Conservation (phyloP, 345 rosid species). For the Turnera subulata region DNA sequence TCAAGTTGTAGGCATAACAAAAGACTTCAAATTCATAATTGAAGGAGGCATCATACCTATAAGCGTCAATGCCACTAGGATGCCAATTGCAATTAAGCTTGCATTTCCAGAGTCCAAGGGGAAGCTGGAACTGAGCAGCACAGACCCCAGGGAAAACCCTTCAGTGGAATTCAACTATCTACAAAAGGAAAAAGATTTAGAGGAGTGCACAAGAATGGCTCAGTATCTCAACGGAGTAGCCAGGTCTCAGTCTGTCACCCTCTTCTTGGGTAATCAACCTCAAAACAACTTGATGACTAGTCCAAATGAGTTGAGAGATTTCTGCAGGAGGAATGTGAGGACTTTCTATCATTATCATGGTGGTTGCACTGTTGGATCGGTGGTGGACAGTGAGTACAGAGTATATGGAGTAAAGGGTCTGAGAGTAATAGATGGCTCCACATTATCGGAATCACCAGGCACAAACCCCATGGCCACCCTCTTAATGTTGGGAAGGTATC, state of each 20-base stretch:
- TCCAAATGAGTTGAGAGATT: slow-evolving; percentile 30
- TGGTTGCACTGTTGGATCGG: slow-evolving; percentile 56
- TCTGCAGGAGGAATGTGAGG: slow-evolving; percentile 60
- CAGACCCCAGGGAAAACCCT: slow-evolving; percentile 62
- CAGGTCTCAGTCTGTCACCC: slow-evolving; percentile 44
- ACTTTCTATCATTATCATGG: slow-evolving; percentile 71
- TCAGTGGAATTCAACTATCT: slow-evolving; percentile 64
- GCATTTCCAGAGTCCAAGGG: slow-evolving; percentile 71
- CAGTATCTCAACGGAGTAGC: slow-evolving; percentile 48
- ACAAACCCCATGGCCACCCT: slow-evolving; percentile 80
- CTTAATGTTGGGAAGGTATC: slow-evolving; percentile 74
- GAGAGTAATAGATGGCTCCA: slow-evolving; percentile 74
- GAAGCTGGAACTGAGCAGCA: slow-evolving; percentile 45
- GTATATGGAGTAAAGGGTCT: slow-evolving; percentile 47
- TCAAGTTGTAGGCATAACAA: slow-evolving; percentile 56
- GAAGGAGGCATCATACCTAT: slow-evolving; percentile 48
- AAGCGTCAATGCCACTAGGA: slow-evolving; percentile 42
- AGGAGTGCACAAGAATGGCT: slow-evolving; percentile 53
- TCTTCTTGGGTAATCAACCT: slow-evolving; percentile 35
- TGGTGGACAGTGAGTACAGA: slow-evolving; percentile 48
- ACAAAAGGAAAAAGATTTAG: slow-evolving; percentile 42
- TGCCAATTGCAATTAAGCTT: slow-evolving; percentile 49
- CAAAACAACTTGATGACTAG: slow-evolving; percentile 29
- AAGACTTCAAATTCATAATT: slow-evolving; percentile 46
- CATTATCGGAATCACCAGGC: slow-evolving; percentile 69